Base-by-base conservation (phyloP, 73 alveolate species). In the Paramecium sexaurelia region DNA sequence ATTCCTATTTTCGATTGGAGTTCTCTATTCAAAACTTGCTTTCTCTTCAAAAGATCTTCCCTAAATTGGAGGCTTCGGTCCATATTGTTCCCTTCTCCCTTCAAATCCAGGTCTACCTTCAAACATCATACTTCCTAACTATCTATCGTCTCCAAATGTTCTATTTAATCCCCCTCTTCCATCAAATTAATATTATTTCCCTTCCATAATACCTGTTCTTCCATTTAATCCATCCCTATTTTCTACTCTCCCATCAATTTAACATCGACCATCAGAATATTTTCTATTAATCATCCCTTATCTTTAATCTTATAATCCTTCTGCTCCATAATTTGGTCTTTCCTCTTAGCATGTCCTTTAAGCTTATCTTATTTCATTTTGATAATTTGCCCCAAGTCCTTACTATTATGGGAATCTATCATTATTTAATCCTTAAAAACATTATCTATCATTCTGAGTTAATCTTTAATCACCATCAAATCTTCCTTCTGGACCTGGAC, bases 31-130 rank as follows among this genome's bases (percentile, higher is more conserved):
- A n/a, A 51, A 3, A 8, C 17, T 51, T 4, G 15, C 67, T 61
- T 45, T 61, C 26, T 32, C 83, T 27, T 61, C 83, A 61, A 22
- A 26, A 61, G 83, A 26, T 61, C 83, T 9, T 2, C 83, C 24
- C 7, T 61, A 26, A 22, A 61, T 11, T 61, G 47, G 47, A 61
- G 83, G 83, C 26, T 45, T 61, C 7, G 29, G 5, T 22, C 43
- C 37, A 61, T 26, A 61, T 6, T 32, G 19, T 22, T 73, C 83
- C 11, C 47, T 26, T 26, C 83, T 9, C 7, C 83, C 83, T 22
- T 61, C 83, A 22, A 61, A 61, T 61, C 83, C 83, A 22, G 41
- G 45, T 61, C 83, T 61, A 26, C 83, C 83, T 61, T 36, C 36
- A n/a, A 73, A 9, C 17, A 36, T 73, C 4, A 37, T 22, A 11